A percentile compares a stretch with the other conserved stretches of the same genome.
These are phyloP conservation scores for Zelonia costaricensis DNA, from an alignment of 208 protist species.

Conservation along the genomic window DNA sequence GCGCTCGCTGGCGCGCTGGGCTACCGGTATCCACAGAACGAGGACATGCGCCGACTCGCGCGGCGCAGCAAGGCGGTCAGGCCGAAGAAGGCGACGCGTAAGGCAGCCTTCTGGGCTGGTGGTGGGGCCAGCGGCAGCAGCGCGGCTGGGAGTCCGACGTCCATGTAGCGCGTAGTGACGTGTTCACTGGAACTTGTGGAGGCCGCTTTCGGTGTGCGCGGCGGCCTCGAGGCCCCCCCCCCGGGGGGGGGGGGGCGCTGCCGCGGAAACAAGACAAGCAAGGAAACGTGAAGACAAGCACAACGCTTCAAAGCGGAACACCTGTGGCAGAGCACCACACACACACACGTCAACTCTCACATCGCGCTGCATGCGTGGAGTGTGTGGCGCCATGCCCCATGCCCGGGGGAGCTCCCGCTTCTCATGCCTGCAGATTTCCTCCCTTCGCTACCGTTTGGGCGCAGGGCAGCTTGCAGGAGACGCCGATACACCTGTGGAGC, in stretches of 20 bases:
- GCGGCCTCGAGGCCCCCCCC: too few relatives aligned
- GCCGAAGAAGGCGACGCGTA: background rate
- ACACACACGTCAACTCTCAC: background rate
- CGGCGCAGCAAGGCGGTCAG: background rate
- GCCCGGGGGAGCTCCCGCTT: too few relatives aligned
- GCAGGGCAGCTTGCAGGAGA: too few relatives aligned
- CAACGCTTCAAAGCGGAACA: background rate
- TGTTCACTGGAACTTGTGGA: too few relatives aligned
- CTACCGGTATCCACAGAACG: constrained; percentile 14
- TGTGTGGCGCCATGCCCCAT: too few relatives aligned
- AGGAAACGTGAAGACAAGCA: background rate
- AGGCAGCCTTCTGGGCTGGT: background rate
- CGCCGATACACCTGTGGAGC: too few relatives aligned
- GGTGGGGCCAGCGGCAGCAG: background rate
- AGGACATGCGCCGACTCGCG: constrained; percentile 3
- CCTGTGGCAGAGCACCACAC: background rate
- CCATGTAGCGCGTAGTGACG: background rate
- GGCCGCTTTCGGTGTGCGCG: too few relatives aligned
- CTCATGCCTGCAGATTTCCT: too few relatives aligned
- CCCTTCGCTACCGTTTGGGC: too few relatives aligned
- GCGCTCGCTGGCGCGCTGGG: constrained; percentile 17
- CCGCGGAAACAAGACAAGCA: too few relatives aligned
- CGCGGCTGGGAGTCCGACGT: background rate
- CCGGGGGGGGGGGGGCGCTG: too few relatives aligned
- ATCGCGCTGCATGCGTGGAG: background rate